A percentile compares a stretch with the other conserved stretches of the same genome.
Conservation (phyloP, 768 basidiomycete genomes). For the Phanerochaete sordida region DNA sequence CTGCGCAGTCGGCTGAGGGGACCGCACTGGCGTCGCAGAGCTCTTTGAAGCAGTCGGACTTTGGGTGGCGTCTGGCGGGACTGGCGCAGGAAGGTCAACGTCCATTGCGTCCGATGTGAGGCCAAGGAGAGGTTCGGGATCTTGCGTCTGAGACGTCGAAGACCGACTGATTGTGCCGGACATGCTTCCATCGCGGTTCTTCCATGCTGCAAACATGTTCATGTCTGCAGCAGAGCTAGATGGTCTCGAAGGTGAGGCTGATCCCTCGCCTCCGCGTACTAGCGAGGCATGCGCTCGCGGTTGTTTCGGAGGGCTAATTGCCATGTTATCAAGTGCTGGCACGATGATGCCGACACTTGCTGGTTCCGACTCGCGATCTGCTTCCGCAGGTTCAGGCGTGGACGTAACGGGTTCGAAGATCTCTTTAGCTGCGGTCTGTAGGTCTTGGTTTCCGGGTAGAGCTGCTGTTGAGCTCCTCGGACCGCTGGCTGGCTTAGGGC, state of each 20-base stretch:
- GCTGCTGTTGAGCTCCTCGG: neutral
- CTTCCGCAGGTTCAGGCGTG: neutral
- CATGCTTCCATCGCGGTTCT: neutral
- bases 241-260: neutral
- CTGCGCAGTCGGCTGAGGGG: neutral
- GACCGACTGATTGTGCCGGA: neutral
- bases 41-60: neutral
- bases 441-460: neutral
- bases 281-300: neutral
- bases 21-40: neutral
- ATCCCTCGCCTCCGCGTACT: neutral
- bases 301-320: neutral
- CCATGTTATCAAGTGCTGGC: conserved; percentile 3
- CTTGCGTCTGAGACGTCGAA: neutral
- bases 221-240: neutral
- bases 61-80: neutral
- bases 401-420: neutral
- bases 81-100: neutral
- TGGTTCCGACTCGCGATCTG: neutral
- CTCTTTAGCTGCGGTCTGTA: neutral
- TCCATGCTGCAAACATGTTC: neutral
- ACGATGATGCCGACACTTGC: conserved; percentile 5
- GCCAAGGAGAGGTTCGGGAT: neutral
- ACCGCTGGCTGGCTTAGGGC: neutral
- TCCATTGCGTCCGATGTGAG: neutral